Base-by-base conservation (phyloP, 169 alveolate genomes). In the Plasmodium blacklocki region DNA sequence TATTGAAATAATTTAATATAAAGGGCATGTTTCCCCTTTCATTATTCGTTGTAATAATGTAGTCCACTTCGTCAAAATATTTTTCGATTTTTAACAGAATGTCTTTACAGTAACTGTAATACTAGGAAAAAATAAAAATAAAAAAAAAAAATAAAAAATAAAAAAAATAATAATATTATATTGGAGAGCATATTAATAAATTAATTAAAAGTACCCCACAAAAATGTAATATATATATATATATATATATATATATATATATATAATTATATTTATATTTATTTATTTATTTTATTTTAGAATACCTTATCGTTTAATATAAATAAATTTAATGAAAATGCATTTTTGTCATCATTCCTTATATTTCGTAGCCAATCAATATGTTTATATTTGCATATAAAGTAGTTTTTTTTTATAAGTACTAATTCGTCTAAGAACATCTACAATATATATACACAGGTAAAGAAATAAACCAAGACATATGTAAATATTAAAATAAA, bases 31-130 rank as follows among this genome's bases (percentile, higher is more conserved):
- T 67, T 14, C 80, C 83, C 15, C 76, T 39, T 47, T 80, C 90
- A 54, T 80, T 80, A 60, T 80, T 80, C 0, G 90, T 80, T n/a
- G 90, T 68, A n/a, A 80, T 72, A 21, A 80, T 63, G n/a, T 80
- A 80, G 59, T 80, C 90, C 14, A 80, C 90, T 80, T 80, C 74
- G 39, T 80, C 66, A 26, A 26, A 80, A 62, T 21, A 80, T 32
- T 68, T 80, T 29, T 80, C 90, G 14, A 80, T 80, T 62, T 56
- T 80, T 50, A 80, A 67, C n/a, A 80, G 50, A 8, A 80, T 29
- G 14, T 80, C 90, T 54, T 80, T 80, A 45, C 85, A 80, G 83
- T 80, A 29, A n/a, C 59, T 68, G n/a, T 56, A 49, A 60, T 80
- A 80, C 89, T 76, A 39, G n/a, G 26, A 23, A 7, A 15, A 5